Evolutionary conservation across 73 alveolate genomes (phyloP).

Genomic region (Tetrahymena borealis): DNA sequence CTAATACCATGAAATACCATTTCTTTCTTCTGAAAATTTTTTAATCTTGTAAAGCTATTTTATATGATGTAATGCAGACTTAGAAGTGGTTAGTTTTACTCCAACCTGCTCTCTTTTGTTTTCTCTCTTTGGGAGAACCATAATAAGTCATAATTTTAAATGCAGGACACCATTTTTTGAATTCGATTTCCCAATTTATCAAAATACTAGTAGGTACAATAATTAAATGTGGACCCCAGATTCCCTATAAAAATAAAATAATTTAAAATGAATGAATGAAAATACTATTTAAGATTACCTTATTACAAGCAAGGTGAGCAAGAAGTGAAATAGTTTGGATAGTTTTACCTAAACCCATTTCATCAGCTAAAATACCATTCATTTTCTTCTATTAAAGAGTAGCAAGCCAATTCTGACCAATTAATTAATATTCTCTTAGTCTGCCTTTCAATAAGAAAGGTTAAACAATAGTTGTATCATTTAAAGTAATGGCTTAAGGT

Average conservation of each 20-base stretch:
- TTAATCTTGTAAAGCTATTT: slow-evolving; percentile 93
- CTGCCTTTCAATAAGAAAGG: slow-evolving; percentile 86
- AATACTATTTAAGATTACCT: neutral
- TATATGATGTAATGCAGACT: slow-evolving; percentile 96
- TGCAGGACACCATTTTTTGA: slow-evolving; percentile 99
- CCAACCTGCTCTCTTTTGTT: slow-evolving; percentile 98
- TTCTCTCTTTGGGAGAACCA: slow-evolving; percentile 93
- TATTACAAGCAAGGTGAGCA: slow-evolving; percentile 88
- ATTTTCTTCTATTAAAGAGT: slow-evolving; percentile 94
- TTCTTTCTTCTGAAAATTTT: slow-evolving; percentile 94
- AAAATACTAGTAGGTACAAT: slow-evolving; percentile 99
- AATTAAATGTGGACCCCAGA: slow-evolving; percentile 99
- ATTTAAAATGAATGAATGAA: neutral
- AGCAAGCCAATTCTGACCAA: slow-evolving; percentile 97
- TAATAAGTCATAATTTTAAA: slow-evolving; percentile 96
- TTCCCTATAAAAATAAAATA: slow-evolving; percentile 46
- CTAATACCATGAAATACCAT: slow-evolving; percentile 99
- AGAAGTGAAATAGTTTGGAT: slow-evolving; percentile 87
- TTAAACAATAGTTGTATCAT: slow-evolving; percentile 9
- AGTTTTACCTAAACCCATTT: slow-evolving; percentile 95
- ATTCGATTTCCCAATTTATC: slow-evolving; percentile 99
- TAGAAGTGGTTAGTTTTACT: slow-evolving; percentile 92
- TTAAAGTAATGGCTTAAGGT: neutral
- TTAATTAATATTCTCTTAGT: slow-evolving; percentile 89
- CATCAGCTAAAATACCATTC: slow-evolving; percentile 99